Evolutionary conservation across 805 yeast genomes (phyloP), one percentile per base, ranked within the genome.

Genomic region (Pichia thaimueangensis): DNA sequence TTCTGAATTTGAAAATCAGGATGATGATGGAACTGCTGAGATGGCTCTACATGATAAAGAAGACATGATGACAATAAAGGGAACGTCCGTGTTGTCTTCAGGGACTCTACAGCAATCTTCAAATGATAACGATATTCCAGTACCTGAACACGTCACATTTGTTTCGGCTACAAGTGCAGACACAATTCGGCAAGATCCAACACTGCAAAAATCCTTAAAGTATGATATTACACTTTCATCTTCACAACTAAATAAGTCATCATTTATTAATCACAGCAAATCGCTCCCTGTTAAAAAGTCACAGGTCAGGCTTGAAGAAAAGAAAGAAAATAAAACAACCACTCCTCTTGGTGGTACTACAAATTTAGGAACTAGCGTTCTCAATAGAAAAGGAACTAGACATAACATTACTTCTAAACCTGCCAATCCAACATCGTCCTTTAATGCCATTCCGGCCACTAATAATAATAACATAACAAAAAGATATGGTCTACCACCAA

Each of bases 131-230:
- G 49, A 44, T 8, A 35, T 41, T 5, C 30, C 33, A 2, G 54
- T 59, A 27, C 64, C 64, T 1, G 48, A 51, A 20, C 53, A 45
- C 8, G 62, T 60, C 16, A 49, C 54, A 16, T 82, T 82, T 63
- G 81, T 80, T 30, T 73, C 80, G 41, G 86, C 88, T 2, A 75
- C 74, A 49, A 75, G 73, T 9, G 88, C 88, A 0, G 74, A 74
- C 28, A 63, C 71, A 9, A 59, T 82, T 8, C 80, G 73, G 47
- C 65, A 67, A 21, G 70, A 70, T 41, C 60, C 68, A 1, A 54
- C 64, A 3, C 55, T 68, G 11, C 54, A 68, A 4, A 59, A 60
- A 4, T 67, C 65, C 2, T 61, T 68, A 39, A 58, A 71, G n/a
- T 78, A 70, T 50, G 71, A 80, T 37, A 78, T 84, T 0, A 75